Evolutionary conservation across 2,329 filamentous ascomycete species (phyloP).

Genomic region (Alternaria infectoria): DNA sequence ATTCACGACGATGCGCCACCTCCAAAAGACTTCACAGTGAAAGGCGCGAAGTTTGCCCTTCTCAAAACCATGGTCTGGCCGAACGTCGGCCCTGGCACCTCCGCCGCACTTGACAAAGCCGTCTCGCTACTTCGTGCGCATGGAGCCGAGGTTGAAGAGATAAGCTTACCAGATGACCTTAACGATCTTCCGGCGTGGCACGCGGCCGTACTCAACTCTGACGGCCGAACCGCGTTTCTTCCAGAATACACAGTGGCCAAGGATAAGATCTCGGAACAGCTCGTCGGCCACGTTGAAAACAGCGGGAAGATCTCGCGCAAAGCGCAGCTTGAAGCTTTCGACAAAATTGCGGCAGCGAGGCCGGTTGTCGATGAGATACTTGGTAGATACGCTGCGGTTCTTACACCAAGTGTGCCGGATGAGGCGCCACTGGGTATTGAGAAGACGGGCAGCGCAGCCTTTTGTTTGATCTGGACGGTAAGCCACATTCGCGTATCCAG

Average conservation of each 20-base stretch:
- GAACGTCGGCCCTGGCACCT: conserved; percentile 44
- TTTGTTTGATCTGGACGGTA: conserved; percentile 62
- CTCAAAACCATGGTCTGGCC: conserved; percentile 59
- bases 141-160: conserved; percentile 64
- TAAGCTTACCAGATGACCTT: conserved; percentile 55
- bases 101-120: conserved; percentile 45
- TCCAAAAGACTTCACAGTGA: conserved; percentile 45
- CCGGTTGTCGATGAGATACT: conserved; percentile 63
- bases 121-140: conserved; percentile 46
- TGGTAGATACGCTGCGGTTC: conserved; percentile 59
- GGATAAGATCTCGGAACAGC: conserved; percentile 53
- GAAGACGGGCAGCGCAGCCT: conserved; percentile 62
- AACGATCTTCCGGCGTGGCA: conserved; percentile 59
- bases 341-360: conserved; percentile 60
- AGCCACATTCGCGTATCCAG: neutral
- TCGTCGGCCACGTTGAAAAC: conserved; percentile 62
- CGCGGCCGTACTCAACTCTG: conserved; percentile 56
- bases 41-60: conserved; percentile 61
- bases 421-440: conserved; percentile 63
- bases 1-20: conserved; percentile 58
- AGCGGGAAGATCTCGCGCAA: conserved; percentile 50
- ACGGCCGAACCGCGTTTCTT: conserved; percentile 62
- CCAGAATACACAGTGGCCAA: conserved; percentile 60
- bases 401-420: conserved; percentile 65
- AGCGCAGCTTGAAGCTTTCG: conserved; percentile 61